Evolutionary conservation across 352 stramenopile species (phyloP).

Genomic region (Pythium coloratum): DNA sequence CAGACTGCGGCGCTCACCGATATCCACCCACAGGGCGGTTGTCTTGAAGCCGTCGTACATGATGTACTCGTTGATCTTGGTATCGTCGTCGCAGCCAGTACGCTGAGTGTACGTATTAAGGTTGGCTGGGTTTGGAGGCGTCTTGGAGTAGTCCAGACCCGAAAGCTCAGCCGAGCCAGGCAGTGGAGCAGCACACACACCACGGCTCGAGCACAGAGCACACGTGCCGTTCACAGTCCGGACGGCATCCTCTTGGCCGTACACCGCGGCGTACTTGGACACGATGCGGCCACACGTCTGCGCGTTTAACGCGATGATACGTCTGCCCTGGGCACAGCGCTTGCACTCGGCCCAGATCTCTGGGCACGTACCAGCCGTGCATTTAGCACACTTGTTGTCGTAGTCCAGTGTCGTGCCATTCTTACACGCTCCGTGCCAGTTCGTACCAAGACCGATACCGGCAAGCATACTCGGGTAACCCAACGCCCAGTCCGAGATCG

Average conservation of each 20-base stretch:
- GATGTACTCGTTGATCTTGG: slow-evolving; percentile 54
- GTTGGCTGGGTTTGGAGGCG: slow-evolving; percentile 24
- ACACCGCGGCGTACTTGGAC: slow-evolving; percentile 41
- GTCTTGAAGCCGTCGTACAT: slow-evolving; percentile 46
- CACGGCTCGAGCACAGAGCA: slow-evolving; percentile 35
- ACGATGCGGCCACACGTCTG: slow-evolving; percentile 42
- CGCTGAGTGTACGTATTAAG: slow-evolving; percentile 44
- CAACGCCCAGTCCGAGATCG: slow-evolving; percentile 60
- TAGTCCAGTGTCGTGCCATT: slow-evolving; percentile 22
- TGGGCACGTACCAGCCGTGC: slow-evolving; percentile 36
- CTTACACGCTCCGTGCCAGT: slow-evolving; percentile 48
- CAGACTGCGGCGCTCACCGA: slow-evolving; percentile 46
- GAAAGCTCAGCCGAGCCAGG: slow-evolving; percentile 53
- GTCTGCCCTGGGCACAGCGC: slow-evolving; percentile 36
- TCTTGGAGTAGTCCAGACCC: slow-evolving; percentile 45
- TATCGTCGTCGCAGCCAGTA: slow-evolving; percentile 56
- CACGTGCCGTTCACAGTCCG: slow-evolving; percentile 41
- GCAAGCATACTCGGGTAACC: slow-evolving; percentile 73
- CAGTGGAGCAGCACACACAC: slow-evolving; percentile 56
- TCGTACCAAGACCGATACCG: slow-evolving; percentile 50
- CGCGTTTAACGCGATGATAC: slow-evolving; percentile 46
- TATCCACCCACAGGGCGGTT: slow-evolving; percentile 41
- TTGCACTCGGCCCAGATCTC: slow-evolving; percentile 48
- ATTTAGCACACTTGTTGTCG: slow-evolving; percentile 47
- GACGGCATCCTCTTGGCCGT: slow-evolving; percentile 36